Conservation (phyloP, 768 basidiomycete genomes). For the Phylloporus sp. region DNA sequence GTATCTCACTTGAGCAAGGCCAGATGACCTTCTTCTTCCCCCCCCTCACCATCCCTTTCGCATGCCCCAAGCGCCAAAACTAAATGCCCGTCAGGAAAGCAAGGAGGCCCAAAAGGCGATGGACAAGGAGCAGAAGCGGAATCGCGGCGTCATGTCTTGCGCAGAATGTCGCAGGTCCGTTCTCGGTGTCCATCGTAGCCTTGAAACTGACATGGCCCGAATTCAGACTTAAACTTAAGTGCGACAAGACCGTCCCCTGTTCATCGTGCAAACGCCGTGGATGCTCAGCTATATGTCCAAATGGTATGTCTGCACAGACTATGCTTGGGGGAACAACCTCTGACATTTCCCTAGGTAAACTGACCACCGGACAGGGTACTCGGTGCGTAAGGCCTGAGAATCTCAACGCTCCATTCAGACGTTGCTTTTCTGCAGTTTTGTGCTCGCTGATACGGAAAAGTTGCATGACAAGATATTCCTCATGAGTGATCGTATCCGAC, state of each 20-base stretch:
- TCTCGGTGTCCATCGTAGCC: constrained; percentile 5
- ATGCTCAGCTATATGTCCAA: constrained; percentile 75
- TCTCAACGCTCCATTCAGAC: background rate
- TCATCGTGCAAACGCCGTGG: constrained; percentile 66
- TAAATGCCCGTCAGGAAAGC: constrained; percentile 36
- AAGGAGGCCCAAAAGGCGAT: constrained; percentile 45
- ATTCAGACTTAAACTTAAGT: constrained; percentile 62
- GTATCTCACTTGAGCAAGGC: background rate
- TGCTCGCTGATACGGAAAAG: constrained; percentile 68
- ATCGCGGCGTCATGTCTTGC: constrained; percentile 50
- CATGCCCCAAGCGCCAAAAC: constrained; percentile 52
- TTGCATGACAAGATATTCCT: constrained; percentile 62
- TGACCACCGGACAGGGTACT: constrained; percentile 76
- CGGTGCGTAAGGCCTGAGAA: constrained; percentile 40
- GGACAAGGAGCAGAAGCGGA: constrained; percentile 65
- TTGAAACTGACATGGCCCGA: background rate
- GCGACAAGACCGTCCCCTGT: constrained; percentile 64
- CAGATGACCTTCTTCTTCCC: background rate
- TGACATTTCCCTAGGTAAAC: constrained; percentile 38
- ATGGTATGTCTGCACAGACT: constrained; percentile 34
- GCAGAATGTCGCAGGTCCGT: constrained; percentile 60
- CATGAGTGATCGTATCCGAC: constrained; percentile 70
- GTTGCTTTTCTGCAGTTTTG: constrained; percentile 43
- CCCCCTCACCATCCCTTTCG: background rate
- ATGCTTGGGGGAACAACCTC: background rate